Base-by-base conservation (phyloP, 75 land plant species). In the Picea sitchensis region DNA sequence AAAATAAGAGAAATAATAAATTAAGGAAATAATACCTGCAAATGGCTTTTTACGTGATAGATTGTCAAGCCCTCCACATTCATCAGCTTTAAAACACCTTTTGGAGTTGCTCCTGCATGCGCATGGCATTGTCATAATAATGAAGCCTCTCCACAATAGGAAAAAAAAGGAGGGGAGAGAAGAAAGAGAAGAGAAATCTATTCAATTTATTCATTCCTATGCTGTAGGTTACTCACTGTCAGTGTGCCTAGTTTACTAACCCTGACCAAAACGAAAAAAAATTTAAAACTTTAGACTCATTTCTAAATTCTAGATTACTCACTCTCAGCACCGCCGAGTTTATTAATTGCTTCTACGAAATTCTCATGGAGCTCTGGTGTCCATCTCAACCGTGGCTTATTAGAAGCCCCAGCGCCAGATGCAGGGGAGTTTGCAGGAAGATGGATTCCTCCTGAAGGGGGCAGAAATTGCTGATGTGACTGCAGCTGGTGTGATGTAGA, bases 291-390 rank as follows among this genome's bases (percentile, higher is more conserved):
- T 64, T 14, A 54, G 31, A 58, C 56, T 77, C 14, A 47, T 32
- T 20, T 20, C 6, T 58, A 20, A 14, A 15, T 51, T 73, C n/a
- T 32, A 30, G 58, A 63, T 61, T 6, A 58, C 89, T 87, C 79
- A 92, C 93, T 92, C 41, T 92, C 92, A 44, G 93, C 64, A 13
- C 93, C 93, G 8, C 89, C 93, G 58, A 92, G 92, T 32, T 85
- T 83, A 72, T 79, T 86, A 11, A 89, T 87, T 23, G 92, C 88
- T 72, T 90, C 92, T 34, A 92, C 90, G 73, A 92, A 92, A 36
- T 81, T 67, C 64, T 92, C 92, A 72, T 92, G 93, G 63, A 92
- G 90, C 81, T 90, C 91, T 17, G 77, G 83, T 44, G 86, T 87
- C 93, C 93, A 92, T 58, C 93, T 83, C 14, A 92, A 83, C 74